Evolutionary conservation across 1,284 basidiomycete species (phyloP).

Genomic region (Sanghuangporus baumii): DNA sequence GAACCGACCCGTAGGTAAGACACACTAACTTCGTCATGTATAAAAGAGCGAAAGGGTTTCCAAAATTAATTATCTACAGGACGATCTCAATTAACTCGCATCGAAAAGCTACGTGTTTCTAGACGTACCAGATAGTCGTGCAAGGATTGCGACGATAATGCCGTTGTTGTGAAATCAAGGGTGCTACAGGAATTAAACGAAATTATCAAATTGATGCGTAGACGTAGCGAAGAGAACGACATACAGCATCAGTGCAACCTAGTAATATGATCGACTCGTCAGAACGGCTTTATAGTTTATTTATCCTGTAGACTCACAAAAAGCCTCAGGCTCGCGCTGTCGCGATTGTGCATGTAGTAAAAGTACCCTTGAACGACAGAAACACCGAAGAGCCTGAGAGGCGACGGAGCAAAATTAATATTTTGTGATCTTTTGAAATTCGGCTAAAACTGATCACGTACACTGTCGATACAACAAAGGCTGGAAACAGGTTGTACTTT

Average conservation of each 20-base stretch:
- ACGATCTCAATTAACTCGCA: background rate
- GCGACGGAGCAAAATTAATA: background rate
- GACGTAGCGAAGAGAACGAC: background rate
- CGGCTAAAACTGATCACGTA: background rate
- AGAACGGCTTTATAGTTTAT: background rate
- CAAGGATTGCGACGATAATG: conserved; percentile 9
- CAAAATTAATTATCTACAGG: conserved; percentile 11
- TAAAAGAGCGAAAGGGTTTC: conserved; percentile 13
- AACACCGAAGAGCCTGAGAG: conserved; percentile 11
- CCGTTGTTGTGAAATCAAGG: conserved; percentile 9
- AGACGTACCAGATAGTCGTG: conserved; percentile 10
- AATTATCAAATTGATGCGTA: background rate
- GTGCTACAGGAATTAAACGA: background rate
- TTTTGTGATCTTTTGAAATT: background rate
- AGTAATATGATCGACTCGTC: background rate
- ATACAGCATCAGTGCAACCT: conserved; percentile 16
- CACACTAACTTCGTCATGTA: conserved; percentile 12
- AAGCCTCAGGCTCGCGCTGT: background rate
- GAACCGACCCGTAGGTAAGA: background rate
- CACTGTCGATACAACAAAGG: conserved; percentile 13
- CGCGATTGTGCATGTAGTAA: conserved; percentile 12
- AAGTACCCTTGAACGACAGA: conserved; percentile 16
- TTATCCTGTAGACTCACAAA: conserved; percentile 8
- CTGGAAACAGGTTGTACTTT: background rate
- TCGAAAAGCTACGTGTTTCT: background rate